Evolutionary conservation across 78 protist species (phyloP), one percentile per base, ranked within the genome.

Genomic region (Dictyostelium intermedium): DNA sequence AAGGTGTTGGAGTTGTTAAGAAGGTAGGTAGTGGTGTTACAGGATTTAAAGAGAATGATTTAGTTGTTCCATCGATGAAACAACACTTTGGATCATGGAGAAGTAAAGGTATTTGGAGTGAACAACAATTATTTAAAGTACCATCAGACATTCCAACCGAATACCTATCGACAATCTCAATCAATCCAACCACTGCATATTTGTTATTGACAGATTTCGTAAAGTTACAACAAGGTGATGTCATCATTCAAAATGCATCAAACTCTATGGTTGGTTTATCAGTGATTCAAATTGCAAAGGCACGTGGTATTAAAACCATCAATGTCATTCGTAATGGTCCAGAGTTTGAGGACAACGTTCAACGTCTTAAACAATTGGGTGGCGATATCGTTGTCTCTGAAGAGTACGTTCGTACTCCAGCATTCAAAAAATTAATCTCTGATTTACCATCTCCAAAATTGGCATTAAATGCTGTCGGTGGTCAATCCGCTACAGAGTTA

Each of bases 151-250:
- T 96, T 32, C 91, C 91, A 69, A 69, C 93, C 10, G 97, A 92
- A 82, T 60, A 80, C 39, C 91, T 96, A 23, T 84, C 97, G 7
- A 35, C 93, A 1, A 34, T 97, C 20, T 45, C 95, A 6, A 98
- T 97, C 61, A 96, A 96, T 85, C 98, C 98, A 39, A 85, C 96
- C 95, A 98, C 99, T 3, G 99, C 99, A 7, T 83, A 63, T 37
- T 93, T 97, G 50, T 70, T 98, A 84, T 85, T 98, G 35, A 34
- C 72, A 0, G 98, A 96, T 76, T 97, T 97, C 77, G 98, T 35
- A 37, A 39, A 45, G 27, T 91, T 98, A 11, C n/a, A 95, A 30
- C 79, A 84, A 37, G 99, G 99, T 27, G 99, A 98, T 60, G 92
- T 87, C 13, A 92, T 98, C 45, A 47, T 97, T 37, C 98, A 97